These are phyloP conservation scores for Petunia axillaris DNA, from an alignment of 257 asterid species.

Conservation along the genomic window DNA sequence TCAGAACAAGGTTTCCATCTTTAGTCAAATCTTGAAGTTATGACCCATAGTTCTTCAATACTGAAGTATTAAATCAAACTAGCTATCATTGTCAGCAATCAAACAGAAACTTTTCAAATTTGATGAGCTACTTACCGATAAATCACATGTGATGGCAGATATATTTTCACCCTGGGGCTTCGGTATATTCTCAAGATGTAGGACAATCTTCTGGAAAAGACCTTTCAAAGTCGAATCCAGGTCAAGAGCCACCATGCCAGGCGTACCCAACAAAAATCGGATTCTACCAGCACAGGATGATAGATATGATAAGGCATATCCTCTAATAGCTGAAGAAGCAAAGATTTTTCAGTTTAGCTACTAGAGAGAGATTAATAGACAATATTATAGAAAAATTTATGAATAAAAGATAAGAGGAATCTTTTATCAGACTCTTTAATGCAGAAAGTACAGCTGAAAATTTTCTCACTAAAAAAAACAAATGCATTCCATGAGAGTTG, in stretches of 20 bases:
- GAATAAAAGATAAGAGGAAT: slow-evolving; percentile 1
- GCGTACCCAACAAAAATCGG: slow-evolving; percentile 94
- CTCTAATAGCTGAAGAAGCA: slow-evolving; percentile 82
- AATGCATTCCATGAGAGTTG: neutral
- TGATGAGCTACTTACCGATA: slow-evolving; percentile 72
- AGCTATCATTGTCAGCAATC: neutral
- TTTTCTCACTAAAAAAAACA: slow-evolving; percentile 1
- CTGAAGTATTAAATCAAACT: slow-evolving; percentile 13
- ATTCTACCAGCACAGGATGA: slow-evolving; percentile 98
- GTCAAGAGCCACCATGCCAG: slow-evolving; percentile 99
- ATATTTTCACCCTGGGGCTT: slow-evolving; percentile 95
- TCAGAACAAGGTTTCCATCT: neutral
- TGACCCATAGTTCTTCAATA: neutral
- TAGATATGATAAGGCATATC: slow-evolving; percentile 93
- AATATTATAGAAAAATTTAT: neutral
- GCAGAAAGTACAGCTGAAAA: neutral
- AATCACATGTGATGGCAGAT: slow-evolving; percentile 83
- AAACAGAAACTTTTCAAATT: slow-evolving; percentile 2
- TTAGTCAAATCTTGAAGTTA: neutral
- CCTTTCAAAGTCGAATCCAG: slow-evolving; percentile 88
- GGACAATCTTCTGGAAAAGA: slow-evolving; percentile 86
- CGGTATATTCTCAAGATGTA: slow-evolving; percentile 91
- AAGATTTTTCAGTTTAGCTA: slow-evolving; percentile 29
- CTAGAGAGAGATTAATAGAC: neutral
- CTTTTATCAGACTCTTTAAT: neutral